phyloP scores from a whole-genome alignment of 1,139 yeast genomes.

The Lodderomyces theae region DNA sequence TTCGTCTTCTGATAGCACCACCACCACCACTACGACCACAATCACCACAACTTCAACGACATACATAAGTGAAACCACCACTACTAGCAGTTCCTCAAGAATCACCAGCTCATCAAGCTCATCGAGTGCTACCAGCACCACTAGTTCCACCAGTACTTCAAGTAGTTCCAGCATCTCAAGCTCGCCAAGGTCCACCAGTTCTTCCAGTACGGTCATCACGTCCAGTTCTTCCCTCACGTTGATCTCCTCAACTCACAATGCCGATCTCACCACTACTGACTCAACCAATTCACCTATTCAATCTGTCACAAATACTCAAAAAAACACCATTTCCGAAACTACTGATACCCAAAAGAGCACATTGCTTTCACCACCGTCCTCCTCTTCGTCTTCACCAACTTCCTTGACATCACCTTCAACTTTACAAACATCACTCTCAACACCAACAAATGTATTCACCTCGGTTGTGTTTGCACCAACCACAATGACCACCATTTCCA shows the following conservation, averaged over 20 bases:
- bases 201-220: too few species aligned
- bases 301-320: constrained; percentile 3
- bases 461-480: constrained; percentile 13
- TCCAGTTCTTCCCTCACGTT: too few species aligned
- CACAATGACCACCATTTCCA: constrained; percentile 13
- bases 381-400: constrained; percentile 3
- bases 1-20: constrained; percentile 7
- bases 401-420: constrained; percentile 3
- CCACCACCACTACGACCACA: constrained; percentile 11
- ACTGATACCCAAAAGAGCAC: constrained; percentile 3
- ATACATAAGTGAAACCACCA: constrained; percentile 6
- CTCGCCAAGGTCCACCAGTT: too few species aligned
- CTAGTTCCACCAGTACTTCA: constrained; percentile 10
- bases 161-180: constrained; percentile 1
- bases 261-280: too few species aligned
- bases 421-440: constrained; percentile 1
- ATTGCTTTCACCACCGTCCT: constrained; percentile 3
- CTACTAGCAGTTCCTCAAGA: constrained; percentile 8
- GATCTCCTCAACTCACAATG: not conserved
- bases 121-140: constrained; percentile 2
- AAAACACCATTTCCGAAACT: not conserved
- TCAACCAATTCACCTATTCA: not conserved
- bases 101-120: constrained; percentile 10
- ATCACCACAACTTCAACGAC: constrained; percentile 10
- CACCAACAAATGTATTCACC: constrained; percentile 8